Base-by-base conservation (phyloP, 2,329 filamentous ascomycete genomes). In the Claviceps pazoutovae region DNA sequence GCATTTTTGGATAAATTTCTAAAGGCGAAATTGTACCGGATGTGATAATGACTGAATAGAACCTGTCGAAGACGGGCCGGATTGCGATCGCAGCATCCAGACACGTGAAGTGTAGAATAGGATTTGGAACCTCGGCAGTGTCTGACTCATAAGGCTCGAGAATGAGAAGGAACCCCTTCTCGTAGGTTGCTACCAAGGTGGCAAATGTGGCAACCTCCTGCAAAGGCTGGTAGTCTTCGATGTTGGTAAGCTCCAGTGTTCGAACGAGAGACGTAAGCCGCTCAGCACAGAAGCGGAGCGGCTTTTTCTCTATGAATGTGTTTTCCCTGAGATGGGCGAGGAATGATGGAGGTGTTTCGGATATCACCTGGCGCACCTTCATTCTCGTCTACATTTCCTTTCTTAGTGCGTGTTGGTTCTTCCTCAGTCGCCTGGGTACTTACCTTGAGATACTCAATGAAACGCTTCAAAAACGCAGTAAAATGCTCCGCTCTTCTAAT, bases 1-100 rank as follows among this genome's bases (percentile, higher is more conserved):
- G 82, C 90, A 98, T 98, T 63, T 95, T 96, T 0, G 93, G 94
- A 62, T 98, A 98, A 86, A 98, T 98, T 65, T 98, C 94, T 3
- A 98, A 71, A 0, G 93, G 93, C 1, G 93, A 97, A 55, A 98
- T 88, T 1, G 93, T 98, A 56, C 93, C 93, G 0, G 93, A 97
- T 0, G 93, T 98, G 64, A 98, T 97, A 63, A 98, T 95, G 57
- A 98, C 93, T 1, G 93, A 97, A 66, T 88, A 90, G 67, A 98
- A 98, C 49, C 93, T 84, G 54, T 98, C 91, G 62, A 98, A 96
- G 5, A 98, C 91, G 0, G 93, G 93, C 56, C 93, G 94, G 62
- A 98, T 98, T 43, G 94, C 93, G 58, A 98, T 98, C 0, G 94
- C 93, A 4, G 93, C 93, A 67, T 98, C 93, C 21, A 98, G 76